phyloP scores from a whole-genome alignment of 768 basidiomycete species.

The Panellus pusillus region DNA sequence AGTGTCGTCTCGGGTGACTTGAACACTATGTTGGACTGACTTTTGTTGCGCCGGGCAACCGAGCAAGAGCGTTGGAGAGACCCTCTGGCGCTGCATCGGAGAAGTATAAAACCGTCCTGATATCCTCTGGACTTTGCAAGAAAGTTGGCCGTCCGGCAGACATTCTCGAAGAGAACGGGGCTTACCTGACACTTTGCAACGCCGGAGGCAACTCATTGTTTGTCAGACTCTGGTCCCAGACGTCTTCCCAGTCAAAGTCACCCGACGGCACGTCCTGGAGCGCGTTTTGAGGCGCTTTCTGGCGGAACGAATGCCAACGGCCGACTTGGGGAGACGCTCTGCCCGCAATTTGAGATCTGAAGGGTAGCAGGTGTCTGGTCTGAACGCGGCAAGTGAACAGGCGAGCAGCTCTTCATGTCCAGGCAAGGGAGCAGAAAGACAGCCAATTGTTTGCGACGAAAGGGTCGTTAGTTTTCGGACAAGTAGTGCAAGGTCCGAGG shows the following conservation, averaged over 20 bases:
- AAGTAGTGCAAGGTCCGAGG: constrained; percentile 39
- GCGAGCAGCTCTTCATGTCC: constrained; percentile 33
- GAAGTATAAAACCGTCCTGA: constrained; percentile 49
- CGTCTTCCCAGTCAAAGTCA: constrained; percentile 48
- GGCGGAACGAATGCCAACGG: constrained; percentile 64
- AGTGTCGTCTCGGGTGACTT: neutral
- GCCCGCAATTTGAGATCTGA: constrained; percentile 67
- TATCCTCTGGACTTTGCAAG: constrained; percentile 27
- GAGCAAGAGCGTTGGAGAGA: constrained; percentile 42
- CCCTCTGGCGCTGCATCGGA: constrained; percentile 62
- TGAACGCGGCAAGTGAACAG: constrained; percentile 61
- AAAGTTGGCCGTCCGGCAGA: neutral
- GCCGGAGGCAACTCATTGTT: constrained; percentile 35
- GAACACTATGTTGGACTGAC: constrained; percentile 31
- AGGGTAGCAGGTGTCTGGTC: constrained; percentile 42
- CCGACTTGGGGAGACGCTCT: constrained; percentile 63
- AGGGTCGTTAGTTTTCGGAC: constrained; percentile 41
- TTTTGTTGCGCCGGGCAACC: constrained; percentile 48
- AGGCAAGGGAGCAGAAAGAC: constrained; percentile 57
- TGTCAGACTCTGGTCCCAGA: constrained; percentile 42
- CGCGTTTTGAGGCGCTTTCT: constrained; percentile 25
- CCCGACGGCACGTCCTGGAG: constrained; percentile 18
- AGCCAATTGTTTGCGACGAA: constrained; percentile 51
- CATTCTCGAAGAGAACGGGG: constrained; percentile 1
- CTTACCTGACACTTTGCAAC: constrained; percentile 41